A percentile compares a stretch with the other conserved stretches of the same genome.
These are phyloP conservation scores for Chrysoporthe cubensis DNA, from an alignment of 2,329 filamentous ascomycete genomes.

Conservation along the genomic window DNA sequence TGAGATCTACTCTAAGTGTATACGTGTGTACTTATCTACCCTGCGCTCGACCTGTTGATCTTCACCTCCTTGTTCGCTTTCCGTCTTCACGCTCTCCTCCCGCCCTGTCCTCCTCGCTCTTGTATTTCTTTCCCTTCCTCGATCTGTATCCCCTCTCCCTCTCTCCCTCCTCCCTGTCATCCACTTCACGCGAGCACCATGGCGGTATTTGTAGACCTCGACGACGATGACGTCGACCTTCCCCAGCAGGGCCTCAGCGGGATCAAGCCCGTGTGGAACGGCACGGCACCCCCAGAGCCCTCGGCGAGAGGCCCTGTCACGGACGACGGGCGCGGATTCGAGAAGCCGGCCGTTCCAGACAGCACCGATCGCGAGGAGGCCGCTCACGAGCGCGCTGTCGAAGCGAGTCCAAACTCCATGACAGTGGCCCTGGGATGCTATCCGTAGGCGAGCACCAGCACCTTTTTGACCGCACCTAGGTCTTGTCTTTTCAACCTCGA, in stretches of 20 bases:
- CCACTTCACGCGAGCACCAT: slow-evolving; percentile 29
- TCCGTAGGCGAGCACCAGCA: slow-evolving; percentile 59
- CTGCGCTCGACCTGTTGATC: slow-evolving; percentile 4
- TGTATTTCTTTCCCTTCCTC: not conserved
- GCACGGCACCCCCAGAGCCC: slow-evolving; percentile 27
- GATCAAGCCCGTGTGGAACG: slow-evolving; percentile 35
- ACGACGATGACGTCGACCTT: slow-evolving; percentile 38
- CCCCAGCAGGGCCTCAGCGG: slow-evolving; percentile 32
- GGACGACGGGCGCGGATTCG: slow-evolving; percentile 1
- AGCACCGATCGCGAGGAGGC: slow-evolving; percentile 30
- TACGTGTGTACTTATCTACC: not conserved
- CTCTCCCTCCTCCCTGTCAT: not conserved
- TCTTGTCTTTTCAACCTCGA: slow-evolving; percentile 31
- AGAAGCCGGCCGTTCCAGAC: slow-evolving; percentile 10
- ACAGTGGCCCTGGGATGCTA: slow-evolving; percentile 68
- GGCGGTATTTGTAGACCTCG: slow-evolving; percentile 41
- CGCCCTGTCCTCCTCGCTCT: not conserved
- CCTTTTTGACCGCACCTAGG: slow-evolving; percentile 33
- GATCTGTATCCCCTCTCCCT: not conserved
- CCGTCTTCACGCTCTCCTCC: not conserved
- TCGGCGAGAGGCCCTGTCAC: not conserved
- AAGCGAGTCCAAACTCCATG: slow-evolving; percentile 58
- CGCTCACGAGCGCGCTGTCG: slow-evolving; percentile 33
- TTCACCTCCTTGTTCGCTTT: slow-evolving; percentile 2
- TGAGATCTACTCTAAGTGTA: slow-evolving; percentile 1